Evolutionary conservation across 805 yeast species (phyloP).

Genomic region (Zygosaccharomyces bisporus): DNA sequence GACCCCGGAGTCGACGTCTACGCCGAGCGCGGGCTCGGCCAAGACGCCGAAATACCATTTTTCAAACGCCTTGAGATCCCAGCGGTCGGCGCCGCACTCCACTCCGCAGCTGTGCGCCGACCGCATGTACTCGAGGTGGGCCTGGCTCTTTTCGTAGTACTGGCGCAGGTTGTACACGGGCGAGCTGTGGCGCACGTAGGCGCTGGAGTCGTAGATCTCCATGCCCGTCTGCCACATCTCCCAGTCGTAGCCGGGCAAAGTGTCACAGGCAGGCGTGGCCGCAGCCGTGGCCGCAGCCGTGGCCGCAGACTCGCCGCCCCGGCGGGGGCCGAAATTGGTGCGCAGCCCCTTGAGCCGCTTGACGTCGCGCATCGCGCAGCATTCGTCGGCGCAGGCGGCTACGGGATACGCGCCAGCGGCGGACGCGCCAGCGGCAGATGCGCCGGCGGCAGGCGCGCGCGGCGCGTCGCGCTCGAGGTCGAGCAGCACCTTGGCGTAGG

Average conservation of each 20-base stretch:
- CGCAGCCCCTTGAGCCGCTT: conserved; percentile 39
- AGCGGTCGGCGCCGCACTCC: conserved; percentile 7
- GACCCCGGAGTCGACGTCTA: conserved; percentile 32
- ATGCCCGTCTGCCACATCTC: conserved; percentile 43
- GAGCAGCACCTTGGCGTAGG: conserved; percentile 47
- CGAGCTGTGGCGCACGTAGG: conserved; percentile 41
- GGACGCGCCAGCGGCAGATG: too few relatives aligned
- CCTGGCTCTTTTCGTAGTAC: conserved; percentile 53
- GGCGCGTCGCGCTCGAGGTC: conserved; percentile 28
- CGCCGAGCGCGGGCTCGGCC: conserved; percentile 16
- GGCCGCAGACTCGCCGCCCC: too few relatives aligned
- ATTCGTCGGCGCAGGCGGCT: conserved; percentile 37
- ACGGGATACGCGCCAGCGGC: conserved; percentile 24
- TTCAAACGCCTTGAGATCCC: conserved; percentile 36
- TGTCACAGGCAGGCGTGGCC: too few relatives aligned
- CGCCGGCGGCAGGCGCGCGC: neutral
- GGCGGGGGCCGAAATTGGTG: neutral
- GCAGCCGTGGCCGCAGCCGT: conserved; percentile 18
- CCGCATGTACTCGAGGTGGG: conserved; percentile 32
- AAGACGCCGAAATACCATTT: conserved; percentile 43
- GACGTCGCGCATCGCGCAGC: conserved; percentile 36
- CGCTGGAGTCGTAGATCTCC: conserved; percentile 40
- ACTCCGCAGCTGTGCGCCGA: neutral
- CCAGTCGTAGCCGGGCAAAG: conserved; percentile 42
- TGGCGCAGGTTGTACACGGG: conserved; percentile 54